A percentile compares a stretch with the other conserved stretches of the same genome.
Evolutionary conservation across 2,329 filamentous ascomycete genomes (phyloP).

Genomic region (Emergomyces orientalis): DNA sequence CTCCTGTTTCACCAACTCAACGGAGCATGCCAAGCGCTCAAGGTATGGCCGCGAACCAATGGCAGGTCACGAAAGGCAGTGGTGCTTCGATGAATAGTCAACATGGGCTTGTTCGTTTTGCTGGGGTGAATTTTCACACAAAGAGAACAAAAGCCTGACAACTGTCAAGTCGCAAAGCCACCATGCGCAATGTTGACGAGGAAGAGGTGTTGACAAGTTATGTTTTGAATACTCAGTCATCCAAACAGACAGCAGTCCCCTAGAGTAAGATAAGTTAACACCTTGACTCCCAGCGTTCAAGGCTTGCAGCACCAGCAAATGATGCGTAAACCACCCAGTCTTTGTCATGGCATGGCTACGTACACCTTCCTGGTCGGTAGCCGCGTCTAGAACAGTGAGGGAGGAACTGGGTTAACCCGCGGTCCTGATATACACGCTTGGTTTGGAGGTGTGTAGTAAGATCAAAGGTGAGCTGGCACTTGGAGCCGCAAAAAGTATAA

Average conservation of each 20-base stretch:
- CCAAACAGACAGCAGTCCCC: background rate
- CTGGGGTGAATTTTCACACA: background rate
- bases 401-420: background rate
- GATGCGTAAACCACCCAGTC: background rate
- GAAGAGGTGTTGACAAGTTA: background rate
- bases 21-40: background rate
- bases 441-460: background rate
- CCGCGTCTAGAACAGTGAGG: background rate
- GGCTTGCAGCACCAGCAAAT: background rate
- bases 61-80: background rate
- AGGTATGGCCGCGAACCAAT: constrained; percentile 1
- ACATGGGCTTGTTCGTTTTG: background rate
- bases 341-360: background rate
- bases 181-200: background rate
- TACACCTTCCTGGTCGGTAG: background rate
- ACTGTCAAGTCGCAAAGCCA: background rate
- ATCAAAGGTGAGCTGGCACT: background rate
- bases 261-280: background rate
- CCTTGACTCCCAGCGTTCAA: background rate
- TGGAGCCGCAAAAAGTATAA: background rate
- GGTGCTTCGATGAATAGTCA: constrained; percentile 1
- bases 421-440: background rate
- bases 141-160: background rate
- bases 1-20: background rate
- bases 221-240: background rate